Conservation (phyloP, 306 rosid species). For the Cucurbita moschata region DNA sequence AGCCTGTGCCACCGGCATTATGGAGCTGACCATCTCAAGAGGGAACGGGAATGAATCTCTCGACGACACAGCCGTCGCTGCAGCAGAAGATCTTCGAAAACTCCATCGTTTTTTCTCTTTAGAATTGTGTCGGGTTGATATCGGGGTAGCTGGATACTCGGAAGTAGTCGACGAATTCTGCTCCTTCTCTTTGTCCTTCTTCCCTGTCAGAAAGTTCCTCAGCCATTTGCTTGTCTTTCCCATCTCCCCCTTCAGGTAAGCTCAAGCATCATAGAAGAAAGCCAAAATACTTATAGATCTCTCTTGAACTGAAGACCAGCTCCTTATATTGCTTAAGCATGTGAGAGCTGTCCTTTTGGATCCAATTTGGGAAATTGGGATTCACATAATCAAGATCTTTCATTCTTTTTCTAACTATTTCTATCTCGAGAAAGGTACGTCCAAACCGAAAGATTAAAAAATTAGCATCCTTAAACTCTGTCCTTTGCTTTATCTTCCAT, state of each 20-base stretch:
- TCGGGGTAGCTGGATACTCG: conserved; percentile 38
- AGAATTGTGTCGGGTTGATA: conserved; percentile 24
- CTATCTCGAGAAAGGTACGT: not conserved
- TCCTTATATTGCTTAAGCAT: not conserved
- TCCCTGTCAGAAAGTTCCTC: conserved; percentile 52
- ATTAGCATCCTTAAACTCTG: too few relatives aligned
- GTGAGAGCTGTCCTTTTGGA: not conserved
- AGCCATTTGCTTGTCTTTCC: conserved; percentile 85
- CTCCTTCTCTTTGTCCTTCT: conserved; percentile 30
- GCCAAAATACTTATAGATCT: conserved; percentile 22
- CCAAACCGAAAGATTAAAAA: not conserved
- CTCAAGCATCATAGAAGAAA: conserved; percentile 12
- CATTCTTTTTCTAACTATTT: not conserved
- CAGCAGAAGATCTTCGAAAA: conserved; percentile 65
- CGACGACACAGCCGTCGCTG: not conserved
- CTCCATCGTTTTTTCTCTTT: conserved; percentile 89
- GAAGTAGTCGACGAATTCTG: conserved; percentile 19
- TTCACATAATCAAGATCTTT: not conserved
- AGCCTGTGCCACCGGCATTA: conserved; percentile 13
- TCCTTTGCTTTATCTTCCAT: too few relatives aligned
- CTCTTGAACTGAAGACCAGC: conserved; percentile 16
- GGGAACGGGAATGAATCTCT: conserved; percentile 24
- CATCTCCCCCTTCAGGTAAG: conserved; percentile 35
- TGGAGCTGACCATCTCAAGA: conserved; percentile 16
- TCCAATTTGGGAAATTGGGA: conserved; percentile 4